phyloP scores from a whole-genome alignment of 164 flowering plant species.

The Akebia trifoliata region DNA sequence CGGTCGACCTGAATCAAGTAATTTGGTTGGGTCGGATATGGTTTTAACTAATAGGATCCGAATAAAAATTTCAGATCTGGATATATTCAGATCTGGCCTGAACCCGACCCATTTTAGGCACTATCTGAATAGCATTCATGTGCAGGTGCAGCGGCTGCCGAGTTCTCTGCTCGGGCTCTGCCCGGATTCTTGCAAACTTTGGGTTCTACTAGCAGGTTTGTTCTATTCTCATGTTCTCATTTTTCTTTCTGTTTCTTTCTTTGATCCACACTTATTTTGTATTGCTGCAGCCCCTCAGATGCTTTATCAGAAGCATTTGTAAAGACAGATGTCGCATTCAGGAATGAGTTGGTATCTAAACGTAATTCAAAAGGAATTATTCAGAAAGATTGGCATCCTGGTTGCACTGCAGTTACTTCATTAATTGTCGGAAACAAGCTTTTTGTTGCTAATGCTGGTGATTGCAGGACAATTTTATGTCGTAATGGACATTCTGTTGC shows the following conservation, averaged over 20 bases:
- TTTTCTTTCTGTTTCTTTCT: neutral
- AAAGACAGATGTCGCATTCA: slow-evolving; percentile 70
- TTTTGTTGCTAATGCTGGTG: slow-evolving; percentile 95
- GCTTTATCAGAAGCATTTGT: slow-evolving; percentile 70
- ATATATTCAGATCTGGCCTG: no score
- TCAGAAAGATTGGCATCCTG: slow-evolving; percentile 85
- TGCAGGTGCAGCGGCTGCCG: slow-evolving; percentile 97
- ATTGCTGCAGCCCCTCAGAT: slow-evolving; percentile 55
- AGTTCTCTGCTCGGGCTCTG: slow-evolving; percentile 77
- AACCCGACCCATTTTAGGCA: no score
- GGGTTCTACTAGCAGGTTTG: slow-evolving; percentile 50
- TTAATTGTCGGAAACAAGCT: slow-evolving; percentile 66
- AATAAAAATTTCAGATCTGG: no score
- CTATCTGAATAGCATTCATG: slow-evolving; percentile 9
- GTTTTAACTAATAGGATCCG: no score
- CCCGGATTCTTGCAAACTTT: slow-evolving; percentile 59
- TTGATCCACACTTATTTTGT: neutral
- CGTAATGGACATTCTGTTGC: slow-evolving; percentile 56
- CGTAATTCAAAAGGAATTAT: slow-evolving; percentile 42
- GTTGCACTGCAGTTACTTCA: slow-evolving; percentile 77
- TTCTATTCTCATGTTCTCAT: slow-evolving; percentile 3
- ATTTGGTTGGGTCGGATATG: no score
- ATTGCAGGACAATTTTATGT: slow-evolving; percentile 81
- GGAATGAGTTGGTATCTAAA: slow-evolving; percentile 47
- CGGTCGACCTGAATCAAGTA: no score